Evolutionary conservation across 2,329 filamentous ascomycete genomes (phyloP).

Genomic region (Diaporthe sp.): DNA sequence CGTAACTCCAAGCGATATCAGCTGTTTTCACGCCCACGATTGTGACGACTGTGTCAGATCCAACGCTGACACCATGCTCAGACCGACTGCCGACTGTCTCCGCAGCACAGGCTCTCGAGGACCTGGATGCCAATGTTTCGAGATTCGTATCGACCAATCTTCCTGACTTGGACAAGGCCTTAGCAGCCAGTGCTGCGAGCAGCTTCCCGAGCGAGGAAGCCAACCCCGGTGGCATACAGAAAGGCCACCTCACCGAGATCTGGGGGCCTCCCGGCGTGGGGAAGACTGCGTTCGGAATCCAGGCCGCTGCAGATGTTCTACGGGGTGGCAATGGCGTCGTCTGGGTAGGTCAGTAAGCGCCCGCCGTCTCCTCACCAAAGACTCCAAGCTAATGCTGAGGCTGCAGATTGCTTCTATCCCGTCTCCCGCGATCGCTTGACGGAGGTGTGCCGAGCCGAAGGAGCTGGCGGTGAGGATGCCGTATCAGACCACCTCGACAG

Average conservation of each 20-base stretch:
- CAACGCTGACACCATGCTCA: slow-evolving; percentile 51
- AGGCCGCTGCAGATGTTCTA: slow-evolving; percentile 76
- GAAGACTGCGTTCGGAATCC: slow-evolving; percentile 85
- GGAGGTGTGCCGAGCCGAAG: slow-evolving; percentile 45
- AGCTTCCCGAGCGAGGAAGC: slow-evolving; percentile 38
- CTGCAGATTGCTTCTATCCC: slow-evolving; percentile 64
- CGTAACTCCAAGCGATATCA: slow-evolving; percentile 47
- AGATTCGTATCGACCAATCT: slow-evolving; percentile 71
- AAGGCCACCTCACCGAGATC: slow-evolving; percentile 86
- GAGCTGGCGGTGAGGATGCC: slow-evolving; percentile 25
- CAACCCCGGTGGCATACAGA: slow-evolving; percentile 71
- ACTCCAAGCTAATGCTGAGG: slow-evolving; percentile 31
- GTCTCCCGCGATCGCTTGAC: slow-evolving; percentile 55
- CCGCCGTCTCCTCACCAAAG: slow-evolving; percentile 23
- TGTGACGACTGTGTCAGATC: background rate
- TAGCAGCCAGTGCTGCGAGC: slow-evolving; percentile 52
- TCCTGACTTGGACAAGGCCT: slow-evolving; percentile 62
- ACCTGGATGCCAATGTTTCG: slow-evolving; percentile 65
- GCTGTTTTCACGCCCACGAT: slow-evolving; percentile 15
- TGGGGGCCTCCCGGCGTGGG: slow-evolving; percentile 90
- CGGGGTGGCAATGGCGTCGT: slow-evolving; percentile 74
- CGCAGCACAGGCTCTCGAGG: slow-evolving; percentile 78
- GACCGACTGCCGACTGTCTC: slow-evolving; percentile 84
- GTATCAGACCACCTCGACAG: slow-evolving; percentile 48
- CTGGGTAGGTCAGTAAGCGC: slow-evolving; percentile 81